Evolutionary conservation across 768 basidiomycete species (phyloP), one percentile per base, ranked within the genome.

Genomic region (Termitomyces sp.): DNA sequence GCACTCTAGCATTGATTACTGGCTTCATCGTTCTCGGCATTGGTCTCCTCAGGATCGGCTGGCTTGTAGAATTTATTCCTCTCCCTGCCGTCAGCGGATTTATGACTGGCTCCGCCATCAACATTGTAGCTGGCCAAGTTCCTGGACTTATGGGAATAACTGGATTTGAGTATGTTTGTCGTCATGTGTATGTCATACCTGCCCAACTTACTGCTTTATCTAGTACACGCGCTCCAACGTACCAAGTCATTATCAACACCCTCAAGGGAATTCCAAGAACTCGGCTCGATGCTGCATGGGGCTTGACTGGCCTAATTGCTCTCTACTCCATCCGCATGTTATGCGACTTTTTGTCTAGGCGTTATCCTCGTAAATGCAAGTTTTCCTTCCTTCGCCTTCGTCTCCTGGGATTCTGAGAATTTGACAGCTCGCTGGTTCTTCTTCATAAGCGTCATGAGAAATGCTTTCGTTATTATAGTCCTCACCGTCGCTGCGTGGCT

Each of bases 51-150:
- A 82, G 97, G 10, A 64, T 98, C 5, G 97, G 97, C 0, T 96
- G 94, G 92, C 73, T 98, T 33, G 87, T 98, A 50, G 95, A 98
- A 67, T 94, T 98, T 69, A 98, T 95, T 59, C 89, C 91, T 19
- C 79, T 83, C 7, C 89, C 89, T 3, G 91, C 90, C 2, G 86
- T 93, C 58, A 88, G 86, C 63, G 89, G 88, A 19, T 91, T 96
- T 75, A 97, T 99, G 94, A 98, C 96, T 0, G 96, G 96, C 19
- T 94, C 91, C n/a, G 96, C 96, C 37, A 84, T 98, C 73, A 94
- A 78, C 68, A 98, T 98, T 63, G 87, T 85, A 15, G 78, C 85
- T 17, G 85, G 92, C 35, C 96, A 99, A 72, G 79, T 97, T 4
- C 94, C 96, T 1, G 89, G 87, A 0, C 70, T 99, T 45, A 84